A percentile compares a stretch with the other conserved stretches of the same genome.
Conservation (phyloP, 495 filamentous ascomycete species). For the Penicillium paradoxum region DNA sequence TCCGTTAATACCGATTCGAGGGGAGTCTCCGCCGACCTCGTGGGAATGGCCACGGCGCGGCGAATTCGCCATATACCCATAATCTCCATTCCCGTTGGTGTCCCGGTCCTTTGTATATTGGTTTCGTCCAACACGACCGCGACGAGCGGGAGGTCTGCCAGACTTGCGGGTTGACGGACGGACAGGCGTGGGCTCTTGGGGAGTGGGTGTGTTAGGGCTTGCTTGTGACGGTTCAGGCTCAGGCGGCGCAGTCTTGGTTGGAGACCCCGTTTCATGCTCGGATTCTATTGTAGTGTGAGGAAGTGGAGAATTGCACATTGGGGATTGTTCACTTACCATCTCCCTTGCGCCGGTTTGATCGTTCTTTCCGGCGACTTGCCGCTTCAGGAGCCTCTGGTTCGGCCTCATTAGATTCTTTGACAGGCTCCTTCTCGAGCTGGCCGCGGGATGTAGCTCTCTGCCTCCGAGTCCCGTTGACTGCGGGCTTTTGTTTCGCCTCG, state of each 20-base stretch:
- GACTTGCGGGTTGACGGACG: conserved; percentile 60
- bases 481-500: conserved; percentile 45
- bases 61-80: conserved; percentile 39
- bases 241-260: conserved; percentile 34
- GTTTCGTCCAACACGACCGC: conserved; percentile 72
- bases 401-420: conserved; percentile 58
- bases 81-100: conserved; percentile 49
- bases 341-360: conserved; percentile 64
- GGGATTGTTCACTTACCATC: conserved; percentile 57
- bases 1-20: conserved; percentile 32
- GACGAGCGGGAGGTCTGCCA: conserved; percentile 56
- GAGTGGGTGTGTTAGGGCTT: conserved; percentile 51
- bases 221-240: conserved; percentile 43
- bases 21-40: conserved; percentile 48
- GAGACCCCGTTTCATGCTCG: conserved; percentile 36
- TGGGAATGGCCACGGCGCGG: conserved; percentile 64
- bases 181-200: conserved; percentile 37
- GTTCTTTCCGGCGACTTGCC: conserved; percentile 68
- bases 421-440: conserved; percentile 63
- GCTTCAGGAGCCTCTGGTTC: conserved; percentile 65
- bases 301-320: background rate
- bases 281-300: conserved; percentile 26
- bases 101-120: conserved; percentile 80
- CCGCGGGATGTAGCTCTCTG: conserved; percentile 60
- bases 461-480: conserved; percentile 55